Percentiles rank a stretch among this genome's conserved stretches.
phyloP scores from a whole-genome alignment of 2,329 filamentous ascomycete species.

The Neospermospora avenae region DNA sequence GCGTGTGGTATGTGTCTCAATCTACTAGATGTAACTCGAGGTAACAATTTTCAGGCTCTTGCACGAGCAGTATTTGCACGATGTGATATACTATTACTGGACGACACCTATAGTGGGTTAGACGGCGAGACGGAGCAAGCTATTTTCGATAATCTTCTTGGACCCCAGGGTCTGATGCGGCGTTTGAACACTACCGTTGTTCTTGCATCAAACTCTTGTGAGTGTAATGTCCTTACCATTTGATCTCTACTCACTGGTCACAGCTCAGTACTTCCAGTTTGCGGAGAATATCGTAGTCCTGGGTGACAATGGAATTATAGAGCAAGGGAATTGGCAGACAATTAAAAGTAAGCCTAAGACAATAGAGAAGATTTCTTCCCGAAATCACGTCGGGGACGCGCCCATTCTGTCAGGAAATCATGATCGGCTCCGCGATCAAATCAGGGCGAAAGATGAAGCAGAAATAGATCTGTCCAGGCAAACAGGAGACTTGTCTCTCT shows the following conservation, averaged over 20 bases:
- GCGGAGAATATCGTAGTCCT: slow-evolving; percentile 42
- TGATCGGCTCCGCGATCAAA: slow-evolving; percentile 17
- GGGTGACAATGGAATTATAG: slow-evolving; percentile 28
- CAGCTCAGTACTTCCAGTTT: slow-evolving; percentile 37
- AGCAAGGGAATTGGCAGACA: slow-evolving; percentile 38
- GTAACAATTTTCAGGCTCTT: slow-evolving; percentile 35
- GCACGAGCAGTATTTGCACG: slow-evolving; percentile 46
- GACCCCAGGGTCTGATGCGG: slow-evolving; percentile 41
- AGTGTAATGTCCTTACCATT: not conserved
- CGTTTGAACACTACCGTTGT: slow-evolving; percentile 40
- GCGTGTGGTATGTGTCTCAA: slow-evolving; percentile 36
- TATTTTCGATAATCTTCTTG: slow-evolving; percentile 43
- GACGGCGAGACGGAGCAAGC: slow-evolving; percentile 43
- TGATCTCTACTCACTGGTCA: not conserved
- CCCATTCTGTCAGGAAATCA: slow-evolving; percentile 13
- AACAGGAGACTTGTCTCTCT: slow-evolving; percentile 25
- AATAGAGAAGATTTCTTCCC: not conserved
- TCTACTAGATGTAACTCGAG: not conserved
- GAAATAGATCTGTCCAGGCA: slow-evolving; percentile 25
- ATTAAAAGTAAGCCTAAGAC: slow-evolving; percentile 23
- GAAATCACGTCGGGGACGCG: not conserved
- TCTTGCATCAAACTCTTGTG: slow-evolving; percentile 37
- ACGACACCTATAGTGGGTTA: slow-evolving; percentile 46
- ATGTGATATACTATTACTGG: slow-evolving; percentile 41
- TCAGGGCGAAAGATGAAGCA: slow-evolving; percentile 21